Percentiles rank a stretch among this genome's conserved stretches.
phyloP scores from a whole-genome alignment of 768 basidiomycete genomes.

The Tricholoma flavovirens region DNA sequence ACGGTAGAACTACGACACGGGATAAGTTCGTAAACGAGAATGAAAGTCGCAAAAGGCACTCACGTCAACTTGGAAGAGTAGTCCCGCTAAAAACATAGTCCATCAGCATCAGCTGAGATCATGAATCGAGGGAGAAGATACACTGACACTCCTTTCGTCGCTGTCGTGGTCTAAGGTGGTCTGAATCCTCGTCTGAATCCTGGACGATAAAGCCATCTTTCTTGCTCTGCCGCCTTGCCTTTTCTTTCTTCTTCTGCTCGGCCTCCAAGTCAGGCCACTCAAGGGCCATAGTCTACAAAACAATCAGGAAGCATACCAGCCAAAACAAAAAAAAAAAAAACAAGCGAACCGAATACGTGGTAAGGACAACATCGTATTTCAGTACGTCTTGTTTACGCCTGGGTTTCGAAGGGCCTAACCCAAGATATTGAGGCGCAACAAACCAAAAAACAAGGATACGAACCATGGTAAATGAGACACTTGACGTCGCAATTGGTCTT shows the following conservation, averaged over 20 bases:
- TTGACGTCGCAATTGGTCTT: slow-evolving; percentile 45
- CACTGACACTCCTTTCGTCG: slow-evolving; percentile 27
- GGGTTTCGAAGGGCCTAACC: slow-evolving; percentile 39
- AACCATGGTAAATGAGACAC: slow-evolving; percentile 61
- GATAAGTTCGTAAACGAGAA: not conserved
- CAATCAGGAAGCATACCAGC: not conserved
- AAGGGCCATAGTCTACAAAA: slow-evolving; percentile 43
- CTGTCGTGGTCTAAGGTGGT: slow-evolving; percentile 22
- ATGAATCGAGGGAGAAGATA: not conserved
- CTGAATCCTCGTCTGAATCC: slow-evolving; percentile 32
- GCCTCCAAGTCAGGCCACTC: slow-evolving; percentile 56
- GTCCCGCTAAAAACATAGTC: slow-evolving; percentile 27
- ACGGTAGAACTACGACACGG: slow-evolving; percentile 38
- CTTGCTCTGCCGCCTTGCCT: slow-evolving; percentile 24
- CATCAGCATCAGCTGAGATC: not conserved
- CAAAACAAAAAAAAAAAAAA: not conserved
- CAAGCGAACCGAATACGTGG: slow-evolving; percentile 39
- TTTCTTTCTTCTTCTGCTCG: slow-evolving; percentile 41
- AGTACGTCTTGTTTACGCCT: slow-evolving; percentile 43
- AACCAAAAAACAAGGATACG: not conserved
- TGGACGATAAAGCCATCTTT: slow-evolving; percentile 26
- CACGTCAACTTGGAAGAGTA: slow-evolving; percentile 48
- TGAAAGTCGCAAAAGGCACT: slow-evolving; percentile 1
- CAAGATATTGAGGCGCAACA: slow-evolving; percentile 2
- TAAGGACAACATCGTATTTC: slow-evolving; percentile 58